These are phyloP conservation scores for Heteromeles arbutifolia DNA, from an alignment of 306 rosid genomes.

Conservation along the genomic window DNA sequence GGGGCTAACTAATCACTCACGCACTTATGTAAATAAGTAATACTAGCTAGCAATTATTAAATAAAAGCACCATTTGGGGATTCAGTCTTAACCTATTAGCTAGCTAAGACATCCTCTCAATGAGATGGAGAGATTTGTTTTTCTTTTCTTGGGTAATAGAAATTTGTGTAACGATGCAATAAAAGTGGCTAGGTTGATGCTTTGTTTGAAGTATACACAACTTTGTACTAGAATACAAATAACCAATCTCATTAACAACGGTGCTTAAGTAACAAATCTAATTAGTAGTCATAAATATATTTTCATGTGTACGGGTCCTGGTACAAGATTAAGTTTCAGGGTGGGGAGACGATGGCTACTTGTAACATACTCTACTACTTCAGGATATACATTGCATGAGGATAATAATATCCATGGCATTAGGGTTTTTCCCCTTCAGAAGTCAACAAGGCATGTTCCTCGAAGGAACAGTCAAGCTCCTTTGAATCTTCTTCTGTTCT, in stretches of 20 bases:
- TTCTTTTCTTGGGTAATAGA: no score
- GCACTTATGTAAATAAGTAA: no score
- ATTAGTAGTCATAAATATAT: not conserved
- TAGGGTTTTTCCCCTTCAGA: not conserved
- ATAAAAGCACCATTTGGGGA: no score
- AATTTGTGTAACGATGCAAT: no score
- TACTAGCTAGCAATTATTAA: no score
- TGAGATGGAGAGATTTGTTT: no score
- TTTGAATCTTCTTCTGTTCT: not conserved
- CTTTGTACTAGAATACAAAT: not conserved
- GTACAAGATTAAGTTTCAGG: conserved; percentile 1
- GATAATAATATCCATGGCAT: conserved; percentile 8
- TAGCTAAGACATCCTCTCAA: no score
- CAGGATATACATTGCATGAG: conserved; percentile 35
- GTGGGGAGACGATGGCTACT: conserved; percentile 13
- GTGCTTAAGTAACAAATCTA: not conserved
- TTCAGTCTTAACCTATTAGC: no score
- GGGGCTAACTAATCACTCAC: no score
- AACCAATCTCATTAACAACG: not conserved
- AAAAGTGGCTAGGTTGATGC: no score
- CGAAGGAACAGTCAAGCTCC: not conserved
- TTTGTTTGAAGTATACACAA: not conserved
- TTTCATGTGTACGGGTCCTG: not conserved
- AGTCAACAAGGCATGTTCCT: conserved; percentile 15
- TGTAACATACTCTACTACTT: conserved; percentile 17